Evolutionary conservation across 1,284 basidiomycete species (phyloP).

Genomic region (Rhizopogon parksii): DNA sequence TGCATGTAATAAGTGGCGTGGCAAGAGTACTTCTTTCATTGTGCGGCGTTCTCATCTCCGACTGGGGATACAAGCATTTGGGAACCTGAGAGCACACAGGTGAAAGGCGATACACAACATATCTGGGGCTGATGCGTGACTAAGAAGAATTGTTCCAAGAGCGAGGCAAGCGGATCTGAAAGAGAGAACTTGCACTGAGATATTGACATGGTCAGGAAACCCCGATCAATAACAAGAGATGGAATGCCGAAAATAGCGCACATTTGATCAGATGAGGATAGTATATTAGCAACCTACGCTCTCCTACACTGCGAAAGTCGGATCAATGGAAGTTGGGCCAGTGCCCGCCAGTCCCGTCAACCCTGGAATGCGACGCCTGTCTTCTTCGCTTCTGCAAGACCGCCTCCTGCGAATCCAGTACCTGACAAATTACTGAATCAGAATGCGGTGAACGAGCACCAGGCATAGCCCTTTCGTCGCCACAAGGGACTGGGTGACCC

Average conservation of each 20-base stretch:
- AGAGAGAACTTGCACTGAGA: constrained; percentile 24
- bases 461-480: background rate
- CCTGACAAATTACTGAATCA: constrained; percentile 36
- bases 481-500: background rate
- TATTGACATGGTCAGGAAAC: background rate
- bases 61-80: constrained; percentile 33
- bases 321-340: background rate
- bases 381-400: constrained; percentile 78
- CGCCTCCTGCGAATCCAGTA: constrained; percentile 85
- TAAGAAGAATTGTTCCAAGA: background rate
- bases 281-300: background rate
- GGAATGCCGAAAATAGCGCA: background rate
- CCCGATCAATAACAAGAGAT: too few relatives aligned
- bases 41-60: constrained; percentile 27
- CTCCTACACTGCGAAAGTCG: background rate
- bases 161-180: constrained; percentile 25
- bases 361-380: constrained; percentile 74
- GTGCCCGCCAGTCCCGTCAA: constrained; percentile 20
- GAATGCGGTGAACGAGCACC: background rate
- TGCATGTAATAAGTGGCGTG: constrained; percentile 21
- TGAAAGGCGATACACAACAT: background rate
- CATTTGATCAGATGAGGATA: background rate
- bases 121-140: constrained; percentile 23
- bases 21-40: constrained; percentile 32
- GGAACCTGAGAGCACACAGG: constrained; percentile 21